Evolutionary conservation across 2,329 filamentous ascomycete species (phyloP), one percentile per base, ranked within the genome.

Genomic region (Didymella arachidicola): DNA sequence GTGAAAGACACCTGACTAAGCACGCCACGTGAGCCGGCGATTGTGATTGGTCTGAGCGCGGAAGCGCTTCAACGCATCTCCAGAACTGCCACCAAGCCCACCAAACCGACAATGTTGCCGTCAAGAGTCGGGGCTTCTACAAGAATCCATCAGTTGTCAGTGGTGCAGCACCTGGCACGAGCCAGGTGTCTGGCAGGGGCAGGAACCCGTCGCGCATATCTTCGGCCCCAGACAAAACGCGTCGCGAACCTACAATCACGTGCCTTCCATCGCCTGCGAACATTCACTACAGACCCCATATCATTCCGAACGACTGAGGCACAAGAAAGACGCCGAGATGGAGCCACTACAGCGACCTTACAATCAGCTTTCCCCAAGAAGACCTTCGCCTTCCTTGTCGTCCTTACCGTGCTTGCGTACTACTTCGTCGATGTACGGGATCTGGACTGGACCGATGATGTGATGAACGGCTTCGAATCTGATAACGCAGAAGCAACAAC

Each of bases 321-420:
- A 44, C 38, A 38, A 12, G 6, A 4, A 27, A 7, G 16, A 10
- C 10, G 12, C 8, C 32, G 30, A 22, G 4, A 54, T 51, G 56
- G 27, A 10, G 16, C 30, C 10, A 14, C 16, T 12, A 8, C 45
- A 8, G 27, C 12, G 8, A n/a, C 61, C 10, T 60, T 73, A 3
- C 64, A 70, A 18, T 75, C 73, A 0, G 63, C 65, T 2, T 75
- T 76, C 39, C 73, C 73, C 14, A 73, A 60, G 32, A 76, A 76
- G 49, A 76, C 73, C 0, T 62, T 70, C 26, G 32, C 71, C 14
- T 63, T 64, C 48, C 54, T 76, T 5, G 39, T 70, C 34, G 16
- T 69, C 27, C 34, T 75, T 2, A 65, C 63, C 32, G 66, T 55
- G 3, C 46, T 66, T 3, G 66, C 48, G 36, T 74, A 71, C 56